phyloP scores from a whole-genome alignment of 2,329 filamentous ascomycete genomes.

The Neophaeococcomyces mojaviensis region DNA sequence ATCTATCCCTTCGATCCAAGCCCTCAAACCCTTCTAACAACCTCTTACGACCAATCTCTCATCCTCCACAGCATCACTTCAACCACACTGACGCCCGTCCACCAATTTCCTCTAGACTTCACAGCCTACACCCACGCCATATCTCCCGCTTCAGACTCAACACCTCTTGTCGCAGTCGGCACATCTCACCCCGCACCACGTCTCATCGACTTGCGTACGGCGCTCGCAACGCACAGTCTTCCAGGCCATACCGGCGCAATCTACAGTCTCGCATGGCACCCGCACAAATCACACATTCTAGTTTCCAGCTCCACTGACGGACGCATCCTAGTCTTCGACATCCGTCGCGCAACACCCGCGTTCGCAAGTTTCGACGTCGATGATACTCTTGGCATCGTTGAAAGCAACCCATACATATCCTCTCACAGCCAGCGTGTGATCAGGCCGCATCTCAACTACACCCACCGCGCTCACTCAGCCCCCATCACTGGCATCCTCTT shows the following conservation, averaged over 20 bases:
- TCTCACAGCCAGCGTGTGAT: conserved; percentile 13
- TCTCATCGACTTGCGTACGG: conserved; percentile 78
- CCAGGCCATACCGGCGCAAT: conserved; percentile 61
- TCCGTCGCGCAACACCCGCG: conserved; percentile 67
- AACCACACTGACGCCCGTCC: conserved; percentile 34
- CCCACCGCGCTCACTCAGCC: conserved; percentile 62
- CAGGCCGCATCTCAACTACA: conserved; percentile 33
- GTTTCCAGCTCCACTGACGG: conserved; percentile 82
- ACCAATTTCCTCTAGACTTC: conserved; percentile 40
- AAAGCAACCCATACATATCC: conserved; percentile 23
- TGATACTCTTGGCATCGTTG: conserved; percentile 63
- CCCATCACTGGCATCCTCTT: conserved; percentile 79
- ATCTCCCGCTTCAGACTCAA: conserved; percentile 58
- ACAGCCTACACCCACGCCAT: conserved; percentile 58
- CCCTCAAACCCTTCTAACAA: conserved; percentile 39
- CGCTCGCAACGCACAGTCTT: conserved; percentile 64
- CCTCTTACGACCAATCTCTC: conserved; percentile 39
- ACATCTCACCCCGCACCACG: conserved; percentile 79
- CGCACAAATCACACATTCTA: conserved; percentile 60
- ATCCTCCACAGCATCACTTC: conserved; percentile 37
- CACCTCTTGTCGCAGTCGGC: conserved; percentile 75
- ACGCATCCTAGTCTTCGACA: conserved; percentile 76
- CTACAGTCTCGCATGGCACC: conserved; percentile 65
- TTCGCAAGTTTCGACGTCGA: conserved; percentile 77
- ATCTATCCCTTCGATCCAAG: conserved; percentile 43